Conservation (phyloP, 1,284 basidiomycete species). For the Ceratobasidium sp. region DNA sequence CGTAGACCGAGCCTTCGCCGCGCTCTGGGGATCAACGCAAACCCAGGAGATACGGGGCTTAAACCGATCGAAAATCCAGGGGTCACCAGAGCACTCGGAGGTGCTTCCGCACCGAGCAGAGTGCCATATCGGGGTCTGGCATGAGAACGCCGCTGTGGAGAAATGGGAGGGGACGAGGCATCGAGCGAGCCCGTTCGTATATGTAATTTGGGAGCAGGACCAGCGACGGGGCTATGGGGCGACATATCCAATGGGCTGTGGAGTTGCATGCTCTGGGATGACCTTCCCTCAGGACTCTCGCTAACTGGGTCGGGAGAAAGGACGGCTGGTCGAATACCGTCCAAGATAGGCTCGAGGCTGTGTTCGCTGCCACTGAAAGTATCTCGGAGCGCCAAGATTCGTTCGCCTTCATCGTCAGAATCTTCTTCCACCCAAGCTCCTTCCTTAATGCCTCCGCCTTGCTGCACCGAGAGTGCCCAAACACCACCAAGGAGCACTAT, state of each 20-base stretch:
- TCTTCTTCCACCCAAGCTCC: slow-evolving; percentile 45
- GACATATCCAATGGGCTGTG: neutral
- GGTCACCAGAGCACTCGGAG: slow-evolving; percentile 38
- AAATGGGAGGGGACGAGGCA: slow-evolving; percentile 28
- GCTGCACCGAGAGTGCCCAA: slow-evolving; percentile 81
- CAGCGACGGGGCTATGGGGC: neutral
- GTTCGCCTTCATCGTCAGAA: slow-evolving; percentile 47
- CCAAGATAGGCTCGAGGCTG: slow-evolving; percentile 50
- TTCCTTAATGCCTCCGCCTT: slow-evolving; percentile 52
- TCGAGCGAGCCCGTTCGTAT: slow-evolving; percentile 40
- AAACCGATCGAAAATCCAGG: slow-evolving; percentile 73
- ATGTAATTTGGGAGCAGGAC: slow-evolving; percentile 17
- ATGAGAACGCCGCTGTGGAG: slow-evolving; percentile 31
- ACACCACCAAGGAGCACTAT: slow-evolving; percentile 82
- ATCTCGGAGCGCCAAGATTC: slow-evolving; percentile 15
- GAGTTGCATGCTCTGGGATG: slow-evolving; percentile 6
- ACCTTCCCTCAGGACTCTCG: slow-evolving; percentile 6
- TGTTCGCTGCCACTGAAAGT: slow-evolving; percentile 46
- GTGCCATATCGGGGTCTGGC: slow-evolving; percentile 34
- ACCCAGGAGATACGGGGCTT: slow-evolving; percentile 74
- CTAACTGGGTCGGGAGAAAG: slow-evolving; percentile 19
- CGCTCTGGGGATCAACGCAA: slow-evolving; percentile 61
- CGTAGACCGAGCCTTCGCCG: slow-evolving; percentile 31
- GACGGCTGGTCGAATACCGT: slow-evolving; percentile 24
- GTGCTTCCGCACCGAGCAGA: slow-evolving; percentile 38